Conservation (phyloP, 176 grass and related monocot genomes). For the Oryza glaberrima region DNA sequence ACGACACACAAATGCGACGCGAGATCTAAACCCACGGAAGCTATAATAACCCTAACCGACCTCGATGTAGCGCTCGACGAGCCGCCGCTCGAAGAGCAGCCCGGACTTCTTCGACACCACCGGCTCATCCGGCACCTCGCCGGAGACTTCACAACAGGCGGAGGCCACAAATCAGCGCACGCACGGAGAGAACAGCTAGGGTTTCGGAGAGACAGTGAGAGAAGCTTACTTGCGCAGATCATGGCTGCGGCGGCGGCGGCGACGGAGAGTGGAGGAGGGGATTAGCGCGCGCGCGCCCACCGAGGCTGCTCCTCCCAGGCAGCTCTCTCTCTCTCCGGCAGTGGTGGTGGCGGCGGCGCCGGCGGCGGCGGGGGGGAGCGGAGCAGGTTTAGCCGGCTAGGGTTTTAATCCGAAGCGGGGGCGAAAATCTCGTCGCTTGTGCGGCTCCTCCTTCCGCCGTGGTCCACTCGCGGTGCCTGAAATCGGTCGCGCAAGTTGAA, state of each 20-base stretch:
- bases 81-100: slow-evolving; percentile 82
- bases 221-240: slow-evolving; percentile 88
- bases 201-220: slow-evolving; percentile 23
- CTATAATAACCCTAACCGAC: slow-evolving; percentile 41
- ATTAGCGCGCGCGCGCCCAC: background rate
- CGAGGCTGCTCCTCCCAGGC: background rate
- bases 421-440: background rate
- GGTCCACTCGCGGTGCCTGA: background rate
- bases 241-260: slow-evolving; percentile 42
- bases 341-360: slow-evolving; percentile 31
- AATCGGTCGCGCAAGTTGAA: slow-evolving; percentile 4
- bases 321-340: background rate
- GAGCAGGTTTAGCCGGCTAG: slow-evolving; percentile 40
- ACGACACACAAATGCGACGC: background rate
- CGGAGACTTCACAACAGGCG: slow-evolving; percentile 70
- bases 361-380: slow-evolving; percentile 23
- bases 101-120: slow-evolving; percentile 97
- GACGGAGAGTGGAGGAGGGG: background rate
- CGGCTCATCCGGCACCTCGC: slow-evolving; percentile 95
- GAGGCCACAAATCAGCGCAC: slow-evolving; percentile 19
- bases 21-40: slow-evolving; percentile 31
- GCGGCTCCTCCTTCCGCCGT: background rate
- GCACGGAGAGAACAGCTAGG: slow-evolving; percentile 27
- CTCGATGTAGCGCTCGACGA: slow-evolving; percentile 87
- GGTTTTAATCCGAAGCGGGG: slow-evolving; percentile 58